Base-by-base conservation (phyloP, 306 rosid genomes). In the Aeschynomene evenia region DNA sequence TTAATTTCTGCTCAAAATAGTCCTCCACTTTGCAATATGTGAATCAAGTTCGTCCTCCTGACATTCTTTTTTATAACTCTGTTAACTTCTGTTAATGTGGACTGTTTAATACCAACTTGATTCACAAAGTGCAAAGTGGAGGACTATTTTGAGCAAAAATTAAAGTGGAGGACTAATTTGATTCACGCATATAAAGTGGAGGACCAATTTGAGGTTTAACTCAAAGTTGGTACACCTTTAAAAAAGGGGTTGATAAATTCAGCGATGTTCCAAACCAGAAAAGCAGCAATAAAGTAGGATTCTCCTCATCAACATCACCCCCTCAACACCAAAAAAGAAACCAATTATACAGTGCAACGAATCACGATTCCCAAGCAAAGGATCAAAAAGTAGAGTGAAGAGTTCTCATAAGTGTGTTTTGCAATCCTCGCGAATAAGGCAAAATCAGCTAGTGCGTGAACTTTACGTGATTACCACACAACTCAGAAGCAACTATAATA, bases 241-340 rank as follows among this genome's bases (percentile, higher is more conserved):
- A 46, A 74, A 57, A 58, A 9, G 36, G 36, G 24, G 49, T 12
- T n/a, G 36, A 49, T 21, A 39, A 39, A 7, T 15, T 16, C 24
- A 48, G 26, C n/a, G n/a, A n/a, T n/a, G 24, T 57, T 66, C 9
- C 10, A 60, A 11, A 60, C 48, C 54, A 49, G 15, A 49, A 74
- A 72, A 66, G 72, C 69, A 36, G 31, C 39, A 40, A 24, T 18
- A 68, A 65, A 69, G 67, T 24, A 65, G 52, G 77, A 74, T 19
- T 61, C 65, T 36, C 20, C 3, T 39, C 4, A 28, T 42, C 13
- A 22, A n/a, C n/a, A n/a, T n/a, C n/a, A n/a, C n/a, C 26, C 68
- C 60, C 46, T 12, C 73, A 68, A 33, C 46, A 48, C 23, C 18
- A 24, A 20, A 52, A n/a, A 52, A 45, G 18, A 22, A 66, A 49